Base-by-base conservation (phyloP, 78 protist genomes). In the Polysphondylium violaceum region DNA sequence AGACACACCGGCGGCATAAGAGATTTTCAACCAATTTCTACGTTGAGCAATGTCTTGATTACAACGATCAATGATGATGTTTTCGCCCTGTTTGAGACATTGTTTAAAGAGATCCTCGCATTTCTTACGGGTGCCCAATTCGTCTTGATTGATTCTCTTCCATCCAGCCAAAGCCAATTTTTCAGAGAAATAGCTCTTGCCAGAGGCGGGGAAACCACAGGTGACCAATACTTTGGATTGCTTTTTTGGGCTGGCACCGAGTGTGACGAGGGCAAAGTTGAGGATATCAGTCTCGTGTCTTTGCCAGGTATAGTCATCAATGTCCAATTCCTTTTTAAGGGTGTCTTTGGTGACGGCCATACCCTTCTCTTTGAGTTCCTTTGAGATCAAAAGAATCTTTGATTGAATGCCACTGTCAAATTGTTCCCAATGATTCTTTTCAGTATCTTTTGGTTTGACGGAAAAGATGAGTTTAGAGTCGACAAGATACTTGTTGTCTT, bases 141-240 rank as follows among this genome's bases (percentile, higher is more conserved):
- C 88, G 59, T 78, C 88, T 53, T 78, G 88, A 41, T 78, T 78
- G n/a, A 78, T 55, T 21, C 88, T 31, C 61, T 65, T 78, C 88
- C 88, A 78, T 35, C 29, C 51, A 27, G 50, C 33, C 23, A 38
- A 6, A 0, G 85, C 25, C 12, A 78, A 21, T 21, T 31, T 36
- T 8, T 36, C 27, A 2, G 88, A 23, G 55, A 78, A 78, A 41
- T 78, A 78, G 51, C 88, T 78, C 60, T 78, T 78, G 7, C 88
- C 88, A 12, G 60, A 40, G 21, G 88, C 88, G 23, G 88, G 88
- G 25, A 65, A 65, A n/a, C 88, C 88, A 50, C 72, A 68, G 2
- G 88, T 78, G 2, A 78, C 51, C 4, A 78, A 16, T 2, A 78
- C 1, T 11, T 41, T 43, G 9, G 76, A 69, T 44, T 40, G 21